Percentiles rank a stretch among this genome's conserved stretches.
phyloP scores from a whole-genome alignment of 495 filamentous ascomycete species.

The Penicillium antarcticum region DNA sequence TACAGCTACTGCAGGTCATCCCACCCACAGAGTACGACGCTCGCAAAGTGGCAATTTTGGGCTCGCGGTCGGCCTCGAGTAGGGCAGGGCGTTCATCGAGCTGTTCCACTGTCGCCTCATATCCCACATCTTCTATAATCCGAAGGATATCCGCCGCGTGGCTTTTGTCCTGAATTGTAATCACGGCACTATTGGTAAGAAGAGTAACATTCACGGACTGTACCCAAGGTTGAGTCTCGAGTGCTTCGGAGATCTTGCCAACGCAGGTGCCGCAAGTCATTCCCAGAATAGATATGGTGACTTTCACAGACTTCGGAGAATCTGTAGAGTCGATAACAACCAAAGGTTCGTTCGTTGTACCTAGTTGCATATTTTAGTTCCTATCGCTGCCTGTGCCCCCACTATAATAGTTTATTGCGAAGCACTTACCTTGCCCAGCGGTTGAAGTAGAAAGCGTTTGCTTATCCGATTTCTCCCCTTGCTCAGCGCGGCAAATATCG shows the following conservation, averaged over 20 bases:
- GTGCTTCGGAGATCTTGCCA: conserved; percentile 31
- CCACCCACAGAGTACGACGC: conserved; percentile 1
- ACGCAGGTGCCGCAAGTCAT: conserved; percentile 53
- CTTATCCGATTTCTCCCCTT: too few relatives aligned
- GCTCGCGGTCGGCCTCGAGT: not conserved
- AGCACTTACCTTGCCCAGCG: too few relatives aligned
- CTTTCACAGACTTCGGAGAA: too few relatives aligned
- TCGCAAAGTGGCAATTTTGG: conserved; percentile 27
- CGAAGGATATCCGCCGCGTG: conserved; percentile 25
- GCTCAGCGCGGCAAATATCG: too few relatives aligned
- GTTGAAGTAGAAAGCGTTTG: too few relatives aligned
- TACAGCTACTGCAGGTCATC: conserved; percentile 55
- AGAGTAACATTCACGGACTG: conserved; percentile 41
- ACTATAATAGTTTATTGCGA: too few relatives aligned
- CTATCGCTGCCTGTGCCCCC: too few relatives aligned
- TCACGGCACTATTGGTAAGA: conserved; percentile 42
- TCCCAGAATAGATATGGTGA: conserved; percentile 33
- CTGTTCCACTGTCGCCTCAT: conserved; percentile 21
- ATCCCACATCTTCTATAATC: conserved; percentile 38
- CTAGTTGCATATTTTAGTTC: too few relatives aligned
- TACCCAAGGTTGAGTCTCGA: conserved; percentile 23
- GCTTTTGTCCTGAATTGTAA: conserved; percentile 29
- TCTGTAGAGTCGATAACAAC: too few relatives aligned
- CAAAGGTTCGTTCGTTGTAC: too few relatives aligned
- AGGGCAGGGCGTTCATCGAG: not conserved